Evolutionary conservation across 371 early-diverging fungal genomes (phyloP), one percentile per base, ranked within the genome.

Genomic region (Rhizopus stolonifer): DNA sequence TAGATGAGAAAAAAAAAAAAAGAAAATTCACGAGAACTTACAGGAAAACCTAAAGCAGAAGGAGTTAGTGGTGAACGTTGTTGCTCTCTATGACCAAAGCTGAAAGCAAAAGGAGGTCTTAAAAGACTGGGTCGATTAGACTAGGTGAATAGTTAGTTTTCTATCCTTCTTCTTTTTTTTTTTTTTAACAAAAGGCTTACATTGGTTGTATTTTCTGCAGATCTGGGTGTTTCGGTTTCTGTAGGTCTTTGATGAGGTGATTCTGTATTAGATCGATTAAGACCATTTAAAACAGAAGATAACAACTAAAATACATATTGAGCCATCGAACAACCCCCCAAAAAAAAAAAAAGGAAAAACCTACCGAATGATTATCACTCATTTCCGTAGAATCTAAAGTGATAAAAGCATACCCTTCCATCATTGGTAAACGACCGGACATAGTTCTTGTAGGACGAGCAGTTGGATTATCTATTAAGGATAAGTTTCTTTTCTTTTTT

Each of bases 321-420:
- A n/a, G n/a, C n/a, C n/a, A n/a, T n/a, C n/a, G n/a, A n/a, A n/a
- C n/a, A n/a, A n/a, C n/a, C n/a, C n/a, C n/a, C n/a, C n/a, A n/a
- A n/a, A n/a, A n/a, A n/a, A n/a, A n/a, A 25, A 4, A 19, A 19
- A n/a, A 5, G 2, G n/a, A 25, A 13, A 50, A n/a, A 36, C 64
- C 43, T 69, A 74, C 74, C 3, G 71, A 66, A 40, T 60, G 54
- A 48, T 56, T 58, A 43, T 71, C 74, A 19, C 58, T 60, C 21
- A 69, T 47, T 42, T 69, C 69, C 10, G 52, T 54, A 0, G 69
- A 61, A 23, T 77, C 77, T 4, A 77, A 36, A 3, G 77, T 70
- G 29, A 77, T 72, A 32, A 77, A 66, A 32, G 77, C 69, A 45
- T 72, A 72, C 14, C 77, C 77, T 63, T 77, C 77, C 69, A 77